These are phyloP conservation scores for Chrysanthemum lavandulifolium DNA, from an alignment of 129 eudicot genomes.

Conservation along the genomic window DNA sequence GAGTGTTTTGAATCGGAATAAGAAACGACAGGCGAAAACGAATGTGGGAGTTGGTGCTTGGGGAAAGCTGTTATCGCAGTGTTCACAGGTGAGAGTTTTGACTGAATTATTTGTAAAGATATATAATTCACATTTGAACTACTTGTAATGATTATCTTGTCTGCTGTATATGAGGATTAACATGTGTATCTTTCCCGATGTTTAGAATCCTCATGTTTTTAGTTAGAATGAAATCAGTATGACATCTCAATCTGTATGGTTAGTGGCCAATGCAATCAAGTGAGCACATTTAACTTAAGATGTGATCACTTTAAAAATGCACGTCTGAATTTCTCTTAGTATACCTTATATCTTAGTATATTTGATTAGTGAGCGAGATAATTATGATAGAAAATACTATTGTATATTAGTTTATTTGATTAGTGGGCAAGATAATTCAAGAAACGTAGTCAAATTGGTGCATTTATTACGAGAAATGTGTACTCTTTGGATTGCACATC, in stretches of 20 bases:
- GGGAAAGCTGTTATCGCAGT: slow-evolving; percentile 91
- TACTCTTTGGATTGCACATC: too few species aligned
- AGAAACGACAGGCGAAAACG: slow-evolving; percentile 56
- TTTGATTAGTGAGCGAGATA: too few species aligned
- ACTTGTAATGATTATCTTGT: too few species aligned
- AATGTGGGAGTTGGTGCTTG: slow-evolving; percentile 58
- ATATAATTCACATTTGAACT: too few species aligned
- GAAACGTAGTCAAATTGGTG: neutral
- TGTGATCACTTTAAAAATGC: neutral
- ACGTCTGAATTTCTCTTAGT: neutral
- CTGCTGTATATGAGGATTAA: too few species aligned
- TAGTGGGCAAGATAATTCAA: neutral
- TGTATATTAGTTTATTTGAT: neutral
- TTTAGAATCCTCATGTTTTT: too few species aligned
- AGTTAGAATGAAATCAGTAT: neutral
- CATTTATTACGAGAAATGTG: too few species aligned
- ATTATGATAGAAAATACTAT: too few species aligned
- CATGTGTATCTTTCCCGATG: too few species aligned
- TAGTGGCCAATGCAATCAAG: too few species aligned
- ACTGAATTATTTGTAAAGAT: neutral
- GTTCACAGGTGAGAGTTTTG: slow-evolving; percentile 50
- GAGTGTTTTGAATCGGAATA: slow-evolving; percentile 35
- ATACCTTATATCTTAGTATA: too few species aligned
- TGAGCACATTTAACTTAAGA: too few species aligned
- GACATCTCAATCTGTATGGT: neutral